Base-by-base conservation (phyloP, 2,329 filamentous ascomycete genomes). In the Xylaria sp. region DNA sequence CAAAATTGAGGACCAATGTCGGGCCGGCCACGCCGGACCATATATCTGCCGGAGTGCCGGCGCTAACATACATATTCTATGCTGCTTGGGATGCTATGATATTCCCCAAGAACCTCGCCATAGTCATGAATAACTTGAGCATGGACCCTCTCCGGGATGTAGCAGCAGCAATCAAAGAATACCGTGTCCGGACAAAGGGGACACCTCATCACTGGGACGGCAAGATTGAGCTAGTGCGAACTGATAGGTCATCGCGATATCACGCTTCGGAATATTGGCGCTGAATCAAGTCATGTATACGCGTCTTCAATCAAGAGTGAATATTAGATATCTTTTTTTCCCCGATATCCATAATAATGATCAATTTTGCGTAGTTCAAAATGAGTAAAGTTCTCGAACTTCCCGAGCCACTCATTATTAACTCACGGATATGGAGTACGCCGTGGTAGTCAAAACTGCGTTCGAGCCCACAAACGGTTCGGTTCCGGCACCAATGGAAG, bases 11-110 rank as follows among this genome's bases (percentile, higher is more conserved):
- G n/a, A 70, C 74, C 25, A 70, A 74, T 30, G 72, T 85, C 18
- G 83, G 81, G 1, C 84, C 85, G 4, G 83, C 79, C 5, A 83
- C 82, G 7, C 84, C 86, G 13, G 77, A 78, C 23, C 87, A 89
- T 62, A 77, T 85, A 18, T 76, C 74, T 2, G 84, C 84, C 0
- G 87, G 87, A 1, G 85, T 83, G 4, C 86, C 86, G 4, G 56
- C 75, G 0, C 77, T 79, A 0, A 77, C 80, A 0, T 82, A 81
- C 63, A 75, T 89, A 45, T 88, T 84, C 70, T 79, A 83, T 32
- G 81, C 80, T 1, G 86, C 86, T 0, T 89, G 87, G 87, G 81
- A 83, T 66, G 80, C 80, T 5, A 83, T 86, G 60, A 67, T 86
- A 3, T 76, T 82, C 68, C 82, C 83, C 1, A 72, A 62, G 23